Conservation (phyloP, 805 yeast species). For the Wickerhamomyces sydowiorum region DNA sequence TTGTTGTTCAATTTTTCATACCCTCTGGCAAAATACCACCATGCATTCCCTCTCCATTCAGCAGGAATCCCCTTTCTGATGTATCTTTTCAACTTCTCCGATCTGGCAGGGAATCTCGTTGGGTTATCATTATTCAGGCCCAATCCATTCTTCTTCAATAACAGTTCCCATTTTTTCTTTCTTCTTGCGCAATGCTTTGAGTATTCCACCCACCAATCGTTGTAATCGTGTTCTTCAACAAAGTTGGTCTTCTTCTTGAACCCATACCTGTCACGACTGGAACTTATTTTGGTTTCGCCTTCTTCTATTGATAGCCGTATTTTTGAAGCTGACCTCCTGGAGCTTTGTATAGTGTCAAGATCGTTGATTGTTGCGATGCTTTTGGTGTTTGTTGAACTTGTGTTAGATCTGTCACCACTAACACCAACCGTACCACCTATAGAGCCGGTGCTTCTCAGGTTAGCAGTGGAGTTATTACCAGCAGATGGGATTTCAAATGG, state of each 20-base stretch:
- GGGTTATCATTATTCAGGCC: constrained; percentile 44
- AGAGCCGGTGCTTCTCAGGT: not conserved
- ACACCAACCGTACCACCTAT: not conserved
- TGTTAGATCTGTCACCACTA: constrained; percentile 1
- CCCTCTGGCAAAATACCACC: constrained; percentile 94
- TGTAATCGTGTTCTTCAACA: constrained; percentile 51
- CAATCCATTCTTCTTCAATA: constrained; percentile 67
- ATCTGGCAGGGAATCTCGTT: constrained; percentile 65
- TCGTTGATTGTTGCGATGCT: not conserved
- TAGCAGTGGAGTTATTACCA: not conserved
- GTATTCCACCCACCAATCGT: constrained; percentile 72
- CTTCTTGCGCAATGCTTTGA: constrained; percentile 56
- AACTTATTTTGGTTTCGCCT: not conserved
- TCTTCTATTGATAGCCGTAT: constrained; percentile 12
- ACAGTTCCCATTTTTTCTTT: constrained; percentile 67
- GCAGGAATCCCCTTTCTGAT: constrained; percentile 93
- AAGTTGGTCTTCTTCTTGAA: constrained; percentile 62
- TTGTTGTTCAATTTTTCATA: constrained; percentile 63
- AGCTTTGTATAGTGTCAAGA: constrained; percentile 4
- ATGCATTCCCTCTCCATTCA: constrained; percentile 95
- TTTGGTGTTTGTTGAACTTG: not conserved
- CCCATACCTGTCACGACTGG: constrained; percentile 72
- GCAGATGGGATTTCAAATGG: not conserved
- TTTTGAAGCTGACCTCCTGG: constrained; percentile 7
- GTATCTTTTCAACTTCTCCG: constrained; percentile 73